Percentiles rank a stretch among this genome's conserved stretches.
phyloP scores from a whole-genome alignment of 139 green algal genomes.

The Picochlorum sp. region DNA sequence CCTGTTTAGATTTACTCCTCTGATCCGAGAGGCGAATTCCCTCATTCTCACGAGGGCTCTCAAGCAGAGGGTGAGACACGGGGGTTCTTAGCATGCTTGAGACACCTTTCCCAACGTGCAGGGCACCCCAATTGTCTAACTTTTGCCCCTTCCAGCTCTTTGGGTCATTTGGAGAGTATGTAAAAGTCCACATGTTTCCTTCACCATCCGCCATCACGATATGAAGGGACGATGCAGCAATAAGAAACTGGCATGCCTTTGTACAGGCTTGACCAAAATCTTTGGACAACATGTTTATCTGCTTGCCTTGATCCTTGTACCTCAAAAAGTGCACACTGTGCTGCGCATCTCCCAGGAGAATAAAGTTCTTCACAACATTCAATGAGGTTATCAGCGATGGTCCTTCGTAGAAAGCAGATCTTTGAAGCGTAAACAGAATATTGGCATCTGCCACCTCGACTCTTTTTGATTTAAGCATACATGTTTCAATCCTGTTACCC shows the following conservation, averaged over 20 bases:
- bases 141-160: constrained; percentile 45
- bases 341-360: constrained; percentile 64
- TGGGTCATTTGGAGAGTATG: constrained; percentile 35
- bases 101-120: constrained; percentile 20
- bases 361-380: constrained; percentile 75
- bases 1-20: constrained; percentile 14
- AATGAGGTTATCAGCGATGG: constrained; percentile 53
- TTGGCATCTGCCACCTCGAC: background rate
- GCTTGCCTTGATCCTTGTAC: constrained; percentile 49
- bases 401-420: constrained; percentile 70
- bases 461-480: constrained; percentile 24
- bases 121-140: constrained; percentile 35
- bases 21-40: background rate
- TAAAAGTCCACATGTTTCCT: constrained; percentile 32
- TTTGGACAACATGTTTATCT: constrained; percentile 47
- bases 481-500: constrained; percentile 55
- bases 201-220: constrained; percentile 45
- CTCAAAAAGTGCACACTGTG: constrained; percentile 67
- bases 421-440: background rate
- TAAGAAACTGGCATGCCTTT: constrained; percentile 56
- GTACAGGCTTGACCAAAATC: constrained; percentile 63
- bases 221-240: constrained; percentile 49
- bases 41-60: too few relatives aligned
- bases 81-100: constrained; percentile 20
- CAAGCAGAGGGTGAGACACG: too few relatives aligned